Base-by-base conservation (phyloP, 768 basidiomycete species). In the Dacryopinax spathularia region DNA sequence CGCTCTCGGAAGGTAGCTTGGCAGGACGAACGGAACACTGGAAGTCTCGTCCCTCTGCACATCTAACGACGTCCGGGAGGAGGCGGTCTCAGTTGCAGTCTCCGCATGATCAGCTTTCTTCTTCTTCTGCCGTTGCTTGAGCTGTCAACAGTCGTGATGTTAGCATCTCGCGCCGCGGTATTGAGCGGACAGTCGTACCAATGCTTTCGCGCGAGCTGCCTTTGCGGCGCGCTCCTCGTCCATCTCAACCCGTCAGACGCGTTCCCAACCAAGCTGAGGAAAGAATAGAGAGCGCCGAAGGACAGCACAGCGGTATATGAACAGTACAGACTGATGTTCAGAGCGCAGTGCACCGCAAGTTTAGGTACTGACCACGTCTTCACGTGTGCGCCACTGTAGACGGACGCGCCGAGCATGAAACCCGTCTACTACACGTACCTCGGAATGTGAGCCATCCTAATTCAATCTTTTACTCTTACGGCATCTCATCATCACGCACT, bases 111-210 rank as follows among this genome's bases (percentile, higher is more conserved):
- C 60, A 33, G 36, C 67, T 56, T 67, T 67, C 44, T 68, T 64
- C 73, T 88, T 89, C 76, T 87, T 82, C 69, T 84, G 87, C 65
- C 86, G 81, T 74, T 88, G 89, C 79, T 90, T 89, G 72, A 91
- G 80, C 88, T 91, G 73, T 33, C 36, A 16, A 62, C 44, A 16
- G 25, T 16, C 36, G 31, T 22, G 22, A 31, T 18, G 31, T 31
- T 37, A 39, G 59, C 37, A 56, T 25, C 15, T 34, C 3, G 20
- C 15, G 25, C 43, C 27, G 62, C 18, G 39, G 22, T 9, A 29
- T 33, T 6, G 16, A 36, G 27, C 1, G 61, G 31, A 37, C 60
- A 63, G 60, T 73, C 80, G 64, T 72, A 91, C 90, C 82, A 92
- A 70, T 60, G 87, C 89, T 73, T 87, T 89, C 63, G 87, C 90